These are phyloP conservation scores for Setaria viridis DNA, from an alignment of 202 grass and related monocot genomes.

Conservation along the genomic window DNA sequence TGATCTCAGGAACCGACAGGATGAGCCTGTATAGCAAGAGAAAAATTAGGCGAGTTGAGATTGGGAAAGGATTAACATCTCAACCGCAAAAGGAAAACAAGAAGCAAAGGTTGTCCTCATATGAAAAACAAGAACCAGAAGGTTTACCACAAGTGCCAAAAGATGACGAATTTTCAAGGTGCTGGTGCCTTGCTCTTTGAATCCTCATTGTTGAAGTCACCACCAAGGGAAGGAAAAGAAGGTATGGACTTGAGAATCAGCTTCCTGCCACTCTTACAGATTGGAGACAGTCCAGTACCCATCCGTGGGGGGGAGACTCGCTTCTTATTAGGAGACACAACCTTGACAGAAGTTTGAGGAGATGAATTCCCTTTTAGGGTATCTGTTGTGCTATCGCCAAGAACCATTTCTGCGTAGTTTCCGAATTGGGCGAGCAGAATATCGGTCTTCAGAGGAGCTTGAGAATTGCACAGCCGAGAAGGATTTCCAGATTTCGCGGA, in stretches of 20 bases:
- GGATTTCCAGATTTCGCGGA: conserved; percentile 49
- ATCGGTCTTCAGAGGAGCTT: conserved; percentile 50
- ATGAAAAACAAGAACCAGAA: not conserved
- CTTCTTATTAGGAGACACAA: conserved; percentile 90
- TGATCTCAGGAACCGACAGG: not conserved
- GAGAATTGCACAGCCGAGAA: conserved; percentile 40
- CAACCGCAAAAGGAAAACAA: not conserved
- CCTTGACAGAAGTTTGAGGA: conserved; percentile 66
- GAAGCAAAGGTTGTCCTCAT: too few species aligned
- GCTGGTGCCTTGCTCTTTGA: conserved; percentile 38
- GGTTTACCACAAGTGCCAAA: conserved; percentile 22
- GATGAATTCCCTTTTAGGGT: conserved; percentile 50
- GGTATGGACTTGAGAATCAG: conserved; percentile 96
- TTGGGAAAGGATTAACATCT: conserved; percentile 13
- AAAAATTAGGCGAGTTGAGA: not conserved
- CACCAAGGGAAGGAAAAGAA: conserved; percentile 86
- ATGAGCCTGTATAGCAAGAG: conserved; percentile 25
- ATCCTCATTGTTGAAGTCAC: conserved; percentile 51
- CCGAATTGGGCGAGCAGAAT: conserved; percentile 42
- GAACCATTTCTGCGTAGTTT: conserved; percentile 50
- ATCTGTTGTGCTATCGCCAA: conserved; percentile 42
- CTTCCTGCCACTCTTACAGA: conserved; percentile 83
- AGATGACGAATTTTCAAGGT: conserved; percentile 41
- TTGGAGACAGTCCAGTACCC: conserved; percentile 64
- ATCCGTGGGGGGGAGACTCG: conserved; percentile 82